Evolutionary conservation across 2,329 filamentous ascomycete species (phyloP).

Genomic region (Xylaria multiplex): DNA sequence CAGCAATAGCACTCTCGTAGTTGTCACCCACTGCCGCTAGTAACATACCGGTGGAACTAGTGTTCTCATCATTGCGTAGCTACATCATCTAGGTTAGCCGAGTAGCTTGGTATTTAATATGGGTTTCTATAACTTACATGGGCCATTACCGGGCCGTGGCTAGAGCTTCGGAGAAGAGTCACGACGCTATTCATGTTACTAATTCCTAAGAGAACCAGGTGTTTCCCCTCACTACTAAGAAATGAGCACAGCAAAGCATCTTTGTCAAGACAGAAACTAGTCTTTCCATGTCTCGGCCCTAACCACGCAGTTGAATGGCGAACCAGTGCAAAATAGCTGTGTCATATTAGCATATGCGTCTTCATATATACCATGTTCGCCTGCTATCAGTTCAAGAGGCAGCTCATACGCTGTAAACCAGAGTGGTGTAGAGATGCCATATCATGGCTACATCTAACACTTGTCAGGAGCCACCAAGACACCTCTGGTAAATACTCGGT

Average conservation of each 20-base stretch:
- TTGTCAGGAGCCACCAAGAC: slow-evolving; percentile 1
- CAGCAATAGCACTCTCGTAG: slow-evolving; percentile 80
- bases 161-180: slow-evolving; percentile 73
- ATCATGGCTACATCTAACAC: slow-evolving; percentile 17
- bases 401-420: background rate
- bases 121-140: slow-evolving; percentile 60
- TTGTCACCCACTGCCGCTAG: slow-evolving; percentile 76
- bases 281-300: slow-evolving; percentile 83
- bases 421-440: background rate
- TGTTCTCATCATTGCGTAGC: slow-evolving; percentile 73
- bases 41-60: slow-evolving; percentile 66
- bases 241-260: slow-evolving; percentile 84
- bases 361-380: background rate
- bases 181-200: slow-evolving; percentile 78
- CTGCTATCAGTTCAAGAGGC: background rate
- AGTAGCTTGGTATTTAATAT: slow-evolving; percentile 21
- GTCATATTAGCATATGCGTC: slow-evolving; percentile 37
- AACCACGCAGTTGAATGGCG: slow-evolving; percentile 86
- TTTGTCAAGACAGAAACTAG: slow-evolving; percentile 74
- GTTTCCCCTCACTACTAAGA: slow-evolving; percentile 74
- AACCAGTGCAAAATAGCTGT: slow-evolving; percentile 82
- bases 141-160: slow-evolving; percentile 72
- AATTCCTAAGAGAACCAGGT: slow-evolving; percentile 80
- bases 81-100: slow-evolving; percentile 43
- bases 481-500: background rate